phyloP scores from a whole-genome alignment of 2,329 filamentous ascomycete species.

The Pochonia chlamydosporia region DNA sequence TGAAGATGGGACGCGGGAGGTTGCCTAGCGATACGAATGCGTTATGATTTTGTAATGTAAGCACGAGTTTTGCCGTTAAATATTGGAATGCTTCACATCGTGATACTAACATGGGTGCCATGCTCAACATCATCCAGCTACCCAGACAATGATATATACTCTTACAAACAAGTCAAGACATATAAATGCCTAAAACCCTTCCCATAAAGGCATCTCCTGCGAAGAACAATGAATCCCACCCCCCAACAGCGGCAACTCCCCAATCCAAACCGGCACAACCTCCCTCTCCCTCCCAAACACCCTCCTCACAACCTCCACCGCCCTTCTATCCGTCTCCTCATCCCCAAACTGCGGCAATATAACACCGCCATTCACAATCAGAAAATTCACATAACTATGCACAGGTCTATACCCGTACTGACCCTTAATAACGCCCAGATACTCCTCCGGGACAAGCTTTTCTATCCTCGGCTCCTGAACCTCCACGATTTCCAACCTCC shows the following conservation, averaged over 20 bases:
- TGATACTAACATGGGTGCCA: too few relatives aligned
- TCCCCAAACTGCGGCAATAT: constrained; percentile 23
- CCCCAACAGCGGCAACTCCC: constrained; percentile 14
- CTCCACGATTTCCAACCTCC: constrained; percentile 16
- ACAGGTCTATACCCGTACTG: constrained; percentile 6
- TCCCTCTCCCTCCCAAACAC: constrained; percentile 9
- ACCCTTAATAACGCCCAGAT: constrained; percentile 3
- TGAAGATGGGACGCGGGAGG: too few relatives aligned
- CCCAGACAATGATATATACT: too few relatives aligned
- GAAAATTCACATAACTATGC: constrained; percentile 20
- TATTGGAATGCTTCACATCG: too few relatives aligned
- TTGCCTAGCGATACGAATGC: too few relatives aligned
- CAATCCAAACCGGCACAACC: constrained; percentile 13
- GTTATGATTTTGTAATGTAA: too few relatives aligned
- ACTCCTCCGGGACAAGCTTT: neutral
- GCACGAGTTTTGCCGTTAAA: too few relatives aligned
- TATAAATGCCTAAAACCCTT: too few relatives aligned
- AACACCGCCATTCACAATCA: constrained; percentile 22
- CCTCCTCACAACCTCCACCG: constrained; percentile 10
- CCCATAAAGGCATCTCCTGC: constrained; percentile 17
- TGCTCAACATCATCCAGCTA: too few relatives aligned
- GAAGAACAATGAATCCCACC: constrained; percentile 23
- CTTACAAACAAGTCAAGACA: too few relatives aligned
- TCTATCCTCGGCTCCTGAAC: constrained; percentile 16
- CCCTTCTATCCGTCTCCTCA: constrained; percentile 15